Evolutionary conservation across 202 grass and related monocot genomes (phyloP).

Genomic region (Dendrocalamus latiflorus): DNA sequence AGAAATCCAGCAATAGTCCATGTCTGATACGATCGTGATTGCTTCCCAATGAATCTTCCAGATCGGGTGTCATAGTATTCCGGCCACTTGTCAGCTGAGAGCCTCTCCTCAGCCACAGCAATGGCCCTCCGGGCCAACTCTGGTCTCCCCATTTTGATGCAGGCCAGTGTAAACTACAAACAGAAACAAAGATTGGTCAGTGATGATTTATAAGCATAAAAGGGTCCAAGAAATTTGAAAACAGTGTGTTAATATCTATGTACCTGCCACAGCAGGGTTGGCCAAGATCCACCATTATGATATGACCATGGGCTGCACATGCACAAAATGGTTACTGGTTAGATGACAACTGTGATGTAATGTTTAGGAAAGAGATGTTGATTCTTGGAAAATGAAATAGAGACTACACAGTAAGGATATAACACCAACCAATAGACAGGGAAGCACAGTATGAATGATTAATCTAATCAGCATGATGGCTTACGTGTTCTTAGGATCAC

Average conservation of each 20-base stretch:
- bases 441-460: background rate
- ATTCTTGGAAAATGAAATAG: constrained; percentile 2
- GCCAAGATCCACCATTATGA: constrained; percentile 99
- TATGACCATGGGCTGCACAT: constrained; percentile 91
- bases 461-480: background rate
- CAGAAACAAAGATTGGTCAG: background rate
- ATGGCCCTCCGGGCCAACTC: constrained; percentile 78
- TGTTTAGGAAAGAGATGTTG: background rate
- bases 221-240: background rate
- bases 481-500: constrained; percentile 99
- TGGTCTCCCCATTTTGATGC: constrained; percentile 91
- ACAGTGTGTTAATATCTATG: background rate
- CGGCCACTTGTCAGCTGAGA: constrained; percentile 82
- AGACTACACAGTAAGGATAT: background rate
- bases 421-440: background rate
- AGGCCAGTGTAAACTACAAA: constrained; percentile 87
- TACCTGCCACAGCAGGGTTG: constrained; percentile 98
- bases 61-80: constrained; percentile 92
- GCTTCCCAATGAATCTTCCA: constrained; percentile 84
- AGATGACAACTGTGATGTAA: constrained; percentile 14
- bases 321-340: constrained; percentile 20
- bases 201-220: constrained; percentile 17
- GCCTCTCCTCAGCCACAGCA: constrained; percentile 71
- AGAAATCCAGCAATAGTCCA: constrained; percentile 98
- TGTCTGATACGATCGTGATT: constrained; percentile 93